A percentile compares a stretch with the other conserved stretches of the same genome.
These are phyloP conservation scores for Colletotrichum higginsianum DNA, from an alignment of 2,329 filamentous ascomycete species.

Conservation along the genomic window DNA sequence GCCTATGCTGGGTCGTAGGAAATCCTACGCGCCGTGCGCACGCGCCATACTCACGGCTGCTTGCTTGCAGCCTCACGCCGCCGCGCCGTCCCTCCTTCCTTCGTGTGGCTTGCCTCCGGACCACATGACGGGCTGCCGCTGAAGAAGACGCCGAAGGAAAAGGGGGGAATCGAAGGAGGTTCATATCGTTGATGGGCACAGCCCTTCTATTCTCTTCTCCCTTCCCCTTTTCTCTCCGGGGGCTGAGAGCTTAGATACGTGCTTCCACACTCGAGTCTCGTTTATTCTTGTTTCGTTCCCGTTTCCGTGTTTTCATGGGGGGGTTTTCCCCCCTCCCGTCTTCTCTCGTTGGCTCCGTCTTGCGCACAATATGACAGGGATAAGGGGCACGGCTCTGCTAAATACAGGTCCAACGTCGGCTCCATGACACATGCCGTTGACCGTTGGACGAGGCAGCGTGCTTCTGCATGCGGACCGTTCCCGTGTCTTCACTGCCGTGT, in stretches of 20 bases:
- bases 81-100: background rate
- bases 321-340: no score
- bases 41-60: slow-evolving; percentile 13
- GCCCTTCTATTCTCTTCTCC: background rate
- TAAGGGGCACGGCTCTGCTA: slow-evolving; percentile 12
- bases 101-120: slow-evolving; percentile 2
- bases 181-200: slow-evolving; percentile 6
- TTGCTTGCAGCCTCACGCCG: slow-evolving; percentile 23
- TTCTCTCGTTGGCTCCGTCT: background rate
- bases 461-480: slow-evolving; percentile 31
- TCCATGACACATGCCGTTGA: slow-evolving; percentile 15
- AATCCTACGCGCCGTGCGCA: slow-evolving; percentile 26
- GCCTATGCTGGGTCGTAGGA: slow-evolving; percentile 32
- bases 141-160: background rate
- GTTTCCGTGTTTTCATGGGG: background rate
- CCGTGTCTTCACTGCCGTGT: slow-evolving; percentile 32
- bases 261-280: background rate
- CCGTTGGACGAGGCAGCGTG: slow-evolving; percentile 26
- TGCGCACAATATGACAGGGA: background rate
- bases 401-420: background rate
- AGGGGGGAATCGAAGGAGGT: background rate
- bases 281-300: background rate
- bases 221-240: no score
- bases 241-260: background rate
- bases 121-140: background rate